These are phyloP conservation scores for Pseudovirgaria hyperparasitica DNA, from an alignment of 2,329 filamentous ascomycete genomes.

Conservation along the genomic window DNA sequence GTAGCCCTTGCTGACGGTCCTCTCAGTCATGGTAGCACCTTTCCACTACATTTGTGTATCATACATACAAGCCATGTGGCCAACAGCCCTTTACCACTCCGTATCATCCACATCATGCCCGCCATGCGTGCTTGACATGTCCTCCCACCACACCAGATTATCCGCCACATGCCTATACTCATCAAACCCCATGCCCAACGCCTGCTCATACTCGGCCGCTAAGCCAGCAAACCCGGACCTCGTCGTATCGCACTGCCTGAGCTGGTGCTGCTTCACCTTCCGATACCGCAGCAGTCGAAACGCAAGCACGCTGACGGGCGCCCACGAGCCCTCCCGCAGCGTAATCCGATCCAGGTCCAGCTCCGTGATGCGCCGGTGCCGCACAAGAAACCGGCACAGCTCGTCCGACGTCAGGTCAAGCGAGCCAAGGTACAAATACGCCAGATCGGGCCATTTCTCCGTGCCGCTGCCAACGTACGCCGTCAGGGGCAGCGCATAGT, in stretches of 20 bases:
- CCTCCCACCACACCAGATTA: too few relatives aligned
- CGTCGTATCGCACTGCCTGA: slow-evolving; percentile 1
- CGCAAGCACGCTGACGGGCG: background rate
- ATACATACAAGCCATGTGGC: too few relatives aligned
- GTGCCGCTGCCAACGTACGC: background rate
- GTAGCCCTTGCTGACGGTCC: too few relatives aligned
- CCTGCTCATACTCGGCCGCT: too few relatives aligned
- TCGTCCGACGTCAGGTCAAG: background rate
- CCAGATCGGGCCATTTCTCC: background rate
- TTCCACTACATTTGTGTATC: too few relatives aligned
- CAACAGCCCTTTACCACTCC: too few relatives aligned
- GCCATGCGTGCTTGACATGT: too few relatives aligned
- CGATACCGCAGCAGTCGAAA: background rate
- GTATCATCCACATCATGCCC: too few relatives aligned
- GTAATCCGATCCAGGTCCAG: slow-evolving; percentile 2
- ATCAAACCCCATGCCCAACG: too few relatives aligned
- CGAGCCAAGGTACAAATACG: slow-evolving; percentile 1
- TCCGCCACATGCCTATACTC: too few relatives aligned
- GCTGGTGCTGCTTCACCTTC: background rate
- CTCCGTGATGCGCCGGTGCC: background rate
- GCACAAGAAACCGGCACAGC: background rate
- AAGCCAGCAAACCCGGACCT: too few relatives aligned
- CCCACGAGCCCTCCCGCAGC: background rate
- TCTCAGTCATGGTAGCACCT: too few relatives aligned
- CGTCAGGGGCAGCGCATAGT: background rate